Base-by-base conservation (phyloP, 2,329 filamentous ascomycete species). In the Fusarium napiforme region DNA sequence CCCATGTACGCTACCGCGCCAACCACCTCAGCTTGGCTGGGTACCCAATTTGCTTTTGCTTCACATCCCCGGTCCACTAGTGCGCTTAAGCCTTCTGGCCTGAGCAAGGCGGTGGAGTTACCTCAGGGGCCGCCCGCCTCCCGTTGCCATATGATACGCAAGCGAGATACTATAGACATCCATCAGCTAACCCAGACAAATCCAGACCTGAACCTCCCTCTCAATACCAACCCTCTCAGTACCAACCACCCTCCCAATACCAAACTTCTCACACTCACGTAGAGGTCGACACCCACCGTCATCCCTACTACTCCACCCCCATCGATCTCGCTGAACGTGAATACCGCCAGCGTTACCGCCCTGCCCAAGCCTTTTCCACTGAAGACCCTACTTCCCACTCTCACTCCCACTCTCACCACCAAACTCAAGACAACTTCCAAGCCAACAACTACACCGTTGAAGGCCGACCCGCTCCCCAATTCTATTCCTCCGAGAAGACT, bases 311-410 rank as follows among this genome's bases (percentile, higher is more conserved):
- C 80, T 81, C 85, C 78, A 86, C 83, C 77, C 83, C 87, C 76
- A 86, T 92, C 82, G 90, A 92, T 84, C 82, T 88, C 76, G 89
- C 89, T 80, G 90, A 92, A 84, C 89, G 88, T 83, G 86, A 91
- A 83, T 92, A 91, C 82, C 90, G 90, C 80, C 84, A 89, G 81
- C 88, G 88, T 75, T 85, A 86, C 83, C 88, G 89, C 77, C 85
- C 87, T 75, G 83, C 80, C 80, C 77, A 82, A 72, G 76, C 81
- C 74, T 75, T 78, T 75, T 75, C 78, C 73, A 79, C 80, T 60
- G 79, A 81, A 77, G 81, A 83, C 77, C 73, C 75, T 68, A 66
- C 78, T 69, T 75, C 75, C 64, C 77, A 80, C 68, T 81, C 78
- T 74, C 80, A 82, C 76, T 79, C 75, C 60, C 77, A 79, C 68